phyloP scores from a whole-genome alignment of 225 moss, liverwort and hornwort genomes.

The Sphagnum tenellum region DNA sequence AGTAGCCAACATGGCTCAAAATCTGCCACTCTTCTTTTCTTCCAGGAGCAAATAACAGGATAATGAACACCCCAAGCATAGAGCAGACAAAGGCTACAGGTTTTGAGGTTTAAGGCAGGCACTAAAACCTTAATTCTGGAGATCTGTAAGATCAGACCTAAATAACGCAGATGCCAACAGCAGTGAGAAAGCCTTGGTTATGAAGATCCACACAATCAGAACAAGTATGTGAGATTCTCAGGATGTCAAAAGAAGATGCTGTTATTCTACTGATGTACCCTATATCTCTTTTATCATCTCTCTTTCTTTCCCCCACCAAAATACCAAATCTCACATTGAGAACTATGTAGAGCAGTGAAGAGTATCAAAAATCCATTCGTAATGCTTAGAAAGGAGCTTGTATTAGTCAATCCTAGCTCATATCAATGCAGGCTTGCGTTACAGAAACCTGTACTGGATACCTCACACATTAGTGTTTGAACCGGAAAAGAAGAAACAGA shows the following conservation, averaged over 20 bases:
- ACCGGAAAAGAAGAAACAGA: no score
- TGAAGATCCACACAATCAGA: constrained; percentile 94
- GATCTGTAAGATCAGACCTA: constrained; percentile 34
- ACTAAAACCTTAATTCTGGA: no score
- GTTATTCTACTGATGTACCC: no score
- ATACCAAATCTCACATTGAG: no score
- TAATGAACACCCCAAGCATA: background rate
- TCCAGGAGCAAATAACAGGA: constrained; percentile 18
- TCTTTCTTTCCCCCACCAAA: no score
- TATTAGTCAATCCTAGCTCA: constrained; percentile 97
- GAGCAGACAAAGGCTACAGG: background rate
- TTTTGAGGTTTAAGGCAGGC: background rate
- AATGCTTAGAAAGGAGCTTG: constrained; percentile 93
- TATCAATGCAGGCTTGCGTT: constrained; percentile 98
- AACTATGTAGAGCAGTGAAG: background rate
- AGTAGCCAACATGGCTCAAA: constrained; percentile 80
- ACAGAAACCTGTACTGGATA: constrained; percentile 66
- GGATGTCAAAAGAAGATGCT: constrained; percentile 15
- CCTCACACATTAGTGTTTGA: background rate
- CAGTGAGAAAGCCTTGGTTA: constrained; percentile 73
- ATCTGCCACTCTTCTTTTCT: constrained; percentile 95
- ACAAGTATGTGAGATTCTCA: constrained; percentile 86
- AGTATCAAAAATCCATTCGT: constrained; percentile 89
- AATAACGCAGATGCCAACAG: constrained; percentile 91
- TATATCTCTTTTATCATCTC: no score